These are phyloP conservation scores for Lasiodiplodia sp. DNA, from an alignment of 2,329 filamentous ascomycete genomes.

Conservation along the genomic window DNA sequence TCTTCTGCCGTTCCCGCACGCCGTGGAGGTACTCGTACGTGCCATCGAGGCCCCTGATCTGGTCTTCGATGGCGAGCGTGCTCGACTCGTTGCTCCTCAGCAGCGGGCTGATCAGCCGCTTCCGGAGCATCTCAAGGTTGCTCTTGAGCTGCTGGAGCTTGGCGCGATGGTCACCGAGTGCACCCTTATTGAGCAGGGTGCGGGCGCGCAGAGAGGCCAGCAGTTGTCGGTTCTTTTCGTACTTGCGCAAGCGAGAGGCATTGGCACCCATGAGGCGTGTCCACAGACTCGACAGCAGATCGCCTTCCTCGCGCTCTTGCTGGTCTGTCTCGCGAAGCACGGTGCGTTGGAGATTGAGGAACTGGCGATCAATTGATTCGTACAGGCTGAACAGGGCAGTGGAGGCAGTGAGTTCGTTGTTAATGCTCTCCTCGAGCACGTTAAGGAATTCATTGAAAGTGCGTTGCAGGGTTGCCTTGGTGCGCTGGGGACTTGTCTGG, in stretches of 20 bases:
- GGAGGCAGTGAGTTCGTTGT: constrained; percentile 80
- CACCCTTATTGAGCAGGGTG: constrained; percentile 85
- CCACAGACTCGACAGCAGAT: constrained; percentile 86
- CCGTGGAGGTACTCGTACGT: constrained; percentile 79
- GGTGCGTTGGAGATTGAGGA: constrained; percentile 83
- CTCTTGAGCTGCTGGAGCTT: constrained; percentile 84
- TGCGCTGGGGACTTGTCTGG: constrained; percentile 79
- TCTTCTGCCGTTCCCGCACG: constrained; percentile 80
- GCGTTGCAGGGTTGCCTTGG: constrained; percentile 79
- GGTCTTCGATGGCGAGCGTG: constrained; percentile 79
- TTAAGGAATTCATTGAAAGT: constrained; percentile 88
- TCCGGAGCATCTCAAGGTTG: constrained; percentile 82
- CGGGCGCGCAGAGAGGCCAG: constrained; percentile 80
- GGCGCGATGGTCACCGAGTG: constrained; percentile 86
- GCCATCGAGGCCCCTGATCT: constrained; percentile 81
- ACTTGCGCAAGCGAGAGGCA: constrained; percentile 80
- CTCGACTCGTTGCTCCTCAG: constrained; percentile 73
- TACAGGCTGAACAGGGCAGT: constrained; percentile 87
- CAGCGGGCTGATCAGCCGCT: constrained; percentile 84
- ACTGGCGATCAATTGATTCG: constrained; percentile 88
- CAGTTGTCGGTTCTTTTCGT: constrained; percentile 85
- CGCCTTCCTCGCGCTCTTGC: constrained; percentile 81
- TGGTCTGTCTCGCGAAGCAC: constrained; percentile 83
- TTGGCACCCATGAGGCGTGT: constrained; percentile 81
- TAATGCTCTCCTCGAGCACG: constrained; percentile 88